Base-by-base conservation (phyloP, 1,284 basidiomycete species). In the Taiwanofungus camphoratus region DNA sequence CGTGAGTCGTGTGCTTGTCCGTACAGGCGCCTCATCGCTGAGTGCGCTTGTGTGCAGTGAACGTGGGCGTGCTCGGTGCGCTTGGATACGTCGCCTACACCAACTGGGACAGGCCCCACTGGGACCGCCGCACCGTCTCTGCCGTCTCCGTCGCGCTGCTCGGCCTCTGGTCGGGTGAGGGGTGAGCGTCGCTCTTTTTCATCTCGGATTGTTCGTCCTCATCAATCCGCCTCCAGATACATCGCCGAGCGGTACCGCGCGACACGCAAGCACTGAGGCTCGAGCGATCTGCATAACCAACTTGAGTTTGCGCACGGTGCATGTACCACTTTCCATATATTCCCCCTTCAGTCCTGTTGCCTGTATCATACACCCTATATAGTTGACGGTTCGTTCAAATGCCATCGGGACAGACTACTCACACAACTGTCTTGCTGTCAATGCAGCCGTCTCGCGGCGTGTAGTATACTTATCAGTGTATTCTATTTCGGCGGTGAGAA, bases 121-220 rank as follows among this genome's bases (percentile, higher is more conserved):
- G 88, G 88, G 86, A 92, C 62, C 68, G 76, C 49, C 72, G 80
- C 15, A 62, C 73, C 8, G 75, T 92, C 5, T 79, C 79, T 18
- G 76, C 76, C 6, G 67, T 86, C 21, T 70, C 77, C 7, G 74
- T 79, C 38, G 85, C 83, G 12, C 62, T 92, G 5, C 51, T 86
- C 16, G 69, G 76, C 2, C 65, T 91, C 18, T 82, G 79, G 66
- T 73, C 76, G 29, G 72, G 77, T 31, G 87, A 90, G 70, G 82
- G 82, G 82, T 88, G 55, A 63, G 77, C 62, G 22, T 23, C 7
- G 9, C 11, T 6, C 13, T 6, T 24, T 15, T 12, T 30, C 3
- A 4, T 4, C 26, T 29, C 26, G 26, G 9, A 4, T 33, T 13
- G 13, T 30, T 9, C n/a, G 21, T 21, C 13, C n/a, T 32, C 8